These are phyloP conservation scores for Oryza brachyantha DNA, from an alignment of 176 grass and related monocot genomes.

Conservation along the genomic window DNA sequence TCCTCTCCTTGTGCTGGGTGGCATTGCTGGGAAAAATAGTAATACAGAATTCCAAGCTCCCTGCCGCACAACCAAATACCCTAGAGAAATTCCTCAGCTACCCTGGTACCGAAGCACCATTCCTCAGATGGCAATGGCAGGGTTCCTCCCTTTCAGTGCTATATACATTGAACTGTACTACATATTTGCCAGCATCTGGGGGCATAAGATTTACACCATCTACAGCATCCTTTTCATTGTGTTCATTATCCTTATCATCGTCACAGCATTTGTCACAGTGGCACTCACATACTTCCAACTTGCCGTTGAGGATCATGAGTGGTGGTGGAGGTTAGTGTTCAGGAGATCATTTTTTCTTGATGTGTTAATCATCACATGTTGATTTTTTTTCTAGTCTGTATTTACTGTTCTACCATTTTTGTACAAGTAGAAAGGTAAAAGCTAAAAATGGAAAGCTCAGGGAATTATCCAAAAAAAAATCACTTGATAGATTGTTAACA, in stretches of 20 bases:
- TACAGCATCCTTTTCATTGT: constrained; percentile 98
- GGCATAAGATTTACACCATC: constrained; percentile 97
- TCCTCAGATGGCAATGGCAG: constrained; percentile 96
- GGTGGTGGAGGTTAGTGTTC: constrained; percentile 96
- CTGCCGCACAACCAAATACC: constrained; percentile 83
- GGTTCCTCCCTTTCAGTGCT: constrained; percentile 93
- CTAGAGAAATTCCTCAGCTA: constrained; percentile 84
- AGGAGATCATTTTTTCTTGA: constrained; percentile 12
- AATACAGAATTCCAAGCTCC: constrained; percentile 82
- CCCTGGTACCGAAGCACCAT: constrained; percentile 85
- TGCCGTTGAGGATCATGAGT: constrained; percentile 89
- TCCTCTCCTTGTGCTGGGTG: constrained; percentile 84
- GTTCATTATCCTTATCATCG: constrained; percentile 93
- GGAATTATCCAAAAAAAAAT: neutral
- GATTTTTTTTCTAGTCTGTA: neutral
- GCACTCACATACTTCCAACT: constrained; percentile 94
- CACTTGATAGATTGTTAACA: constrained; percentile 1
- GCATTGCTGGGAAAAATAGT: constrained; percentile 93
- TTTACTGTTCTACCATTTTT: constrained; percentile 12
- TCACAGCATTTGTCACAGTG: constrained; percentile 94
- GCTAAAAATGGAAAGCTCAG: neutral
- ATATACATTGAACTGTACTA: constrained; percentile 97
- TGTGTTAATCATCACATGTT: neutral
- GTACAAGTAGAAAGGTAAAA: neutral
- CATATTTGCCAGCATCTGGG: constrained; percentile 96